Evolutionary conservation across 2,329 filamentous ascomycete genomes (phyloP), one percentile per base, ranked within the genome.

Genomic region (Sphaerostilbella broomeana): DNA sequence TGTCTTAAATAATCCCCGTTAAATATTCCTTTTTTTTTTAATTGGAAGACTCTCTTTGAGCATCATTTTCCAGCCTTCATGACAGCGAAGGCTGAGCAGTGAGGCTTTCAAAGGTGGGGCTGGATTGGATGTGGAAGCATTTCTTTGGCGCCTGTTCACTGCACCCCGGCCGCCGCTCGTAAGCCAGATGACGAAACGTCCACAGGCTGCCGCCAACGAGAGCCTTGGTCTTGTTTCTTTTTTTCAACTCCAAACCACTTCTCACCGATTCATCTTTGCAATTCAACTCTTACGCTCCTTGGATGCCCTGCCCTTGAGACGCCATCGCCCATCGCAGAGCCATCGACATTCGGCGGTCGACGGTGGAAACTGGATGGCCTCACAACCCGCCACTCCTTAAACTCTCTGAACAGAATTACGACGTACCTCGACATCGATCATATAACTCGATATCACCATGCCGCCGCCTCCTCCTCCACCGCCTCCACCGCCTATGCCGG

Each of bases 401-500:
- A 27, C n/a, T 33, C 22, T 25, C 17, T 12, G 12, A 24, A 8
- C 13, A 24, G 18, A 18, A 20, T 24, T 24, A 11, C 35, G 12
- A 27, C n/a, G n/a, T n/a, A n/a, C n/a, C 35, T 25, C 35, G 13
- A 12, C 15, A 28, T 9, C 20, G 32, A 31, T 25, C 30, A 26
- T 32, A 9, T 4, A 33, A 18, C 8, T 33, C 12, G 16, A n/a
- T 13, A 30, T 43, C 47, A 43, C 12, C 29, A 64, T 64, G n/a
- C n/a, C n/a, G 63, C 64, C 60, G 37, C 80, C 81, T 45, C 83
- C 84, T 36, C 61, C 79, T 32, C 81, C 82, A 38, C 83, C 84
- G 3, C 83, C 84, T 9, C 84, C 83, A 2, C 84, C 84, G 22
- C 84, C 81, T 39, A 76, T 75, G 52, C 75, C 75, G 41, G 65